phyloP scores from a whole-genome alignment of 208 protist species.

The Leishmania arabica region DNA sequence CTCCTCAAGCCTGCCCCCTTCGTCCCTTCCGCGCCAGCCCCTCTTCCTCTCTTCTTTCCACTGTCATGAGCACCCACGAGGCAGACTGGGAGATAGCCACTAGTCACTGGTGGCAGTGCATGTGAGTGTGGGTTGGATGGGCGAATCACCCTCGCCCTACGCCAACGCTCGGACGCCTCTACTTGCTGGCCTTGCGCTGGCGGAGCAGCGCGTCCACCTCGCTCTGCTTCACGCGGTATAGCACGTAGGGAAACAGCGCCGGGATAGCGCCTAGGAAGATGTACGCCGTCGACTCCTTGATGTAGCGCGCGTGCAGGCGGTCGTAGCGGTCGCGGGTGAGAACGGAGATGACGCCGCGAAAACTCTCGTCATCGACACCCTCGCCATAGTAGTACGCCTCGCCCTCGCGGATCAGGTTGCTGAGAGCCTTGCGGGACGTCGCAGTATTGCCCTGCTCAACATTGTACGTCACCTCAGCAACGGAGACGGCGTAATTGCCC shows the following conservation, averaged over 20 bases:
- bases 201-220: conserved; percentile 75
- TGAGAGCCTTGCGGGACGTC: conserved; percentile 55
- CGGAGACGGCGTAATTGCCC: conserved; percentile 69
- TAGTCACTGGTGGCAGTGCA: neutral
- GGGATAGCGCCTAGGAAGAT: conserved; percentile 79
- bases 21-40: neutral
- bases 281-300: conserved; percentile 79
- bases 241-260: conserved; percentile 73
- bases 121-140: neutral
- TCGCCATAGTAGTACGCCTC: conserved; percentile 79
- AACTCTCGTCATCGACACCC: conserved; percentile 76
- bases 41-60: neutral
- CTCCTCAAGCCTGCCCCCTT: neutral
- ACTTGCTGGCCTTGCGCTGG: conserved; percentile 60
- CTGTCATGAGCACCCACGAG: neutral
- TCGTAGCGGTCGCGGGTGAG: conserved; percentile 86
- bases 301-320: conserved; percentile 72
- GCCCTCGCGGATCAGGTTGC: conserved; percentile 84
- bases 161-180: neutral
- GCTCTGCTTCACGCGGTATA: conserved; percentile 79
- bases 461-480: conserved; percentile 78
- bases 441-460: conserved; percentile 55
- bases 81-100: neutral
- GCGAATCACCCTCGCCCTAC: neutral
- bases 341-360: conserved; percentile 81